Percentiles rank a stretch among this genome's conserved stretches.
These are phyloP conservation scores for Panicum hallii DNA, from an alignment of 202 grass and related monocot genomes.

Conservation along the genomic window DNA sequence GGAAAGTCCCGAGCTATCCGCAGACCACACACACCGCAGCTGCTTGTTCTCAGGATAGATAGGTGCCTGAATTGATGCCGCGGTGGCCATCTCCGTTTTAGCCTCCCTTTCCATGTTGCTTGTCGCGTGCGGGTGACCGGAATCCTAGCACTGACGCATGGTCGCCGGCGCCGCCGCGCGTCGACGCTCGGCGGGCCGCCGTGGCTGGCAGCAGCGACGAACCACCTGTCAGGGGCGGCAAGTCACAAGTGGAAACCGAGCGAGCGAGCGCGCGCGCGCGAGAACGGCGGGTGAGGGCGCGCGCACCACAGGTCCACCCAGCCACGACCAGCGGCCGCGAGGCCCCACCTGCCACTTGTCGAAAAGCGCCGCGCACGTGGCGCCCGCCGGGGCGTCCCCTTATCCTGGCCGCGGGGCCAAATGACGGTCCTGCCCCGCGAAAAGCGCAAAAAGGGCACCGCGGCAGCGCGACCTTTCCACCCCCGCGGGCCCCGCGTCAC, in stretches of 20 bases:
- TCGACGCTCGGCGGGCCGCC: background rate
- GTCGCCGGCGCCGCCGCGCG: conserved; percentile 9
- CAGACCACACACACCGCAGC: background rate
- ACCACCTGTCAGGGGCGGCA: background rate
- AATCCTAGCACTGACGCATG: background rate
- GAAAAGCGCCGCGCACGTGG: conserved; percentile 40
- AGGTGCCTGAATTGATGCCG: background rate
- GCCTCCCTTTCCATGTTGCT: background rate
- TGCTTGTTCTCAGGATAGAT: background rate
- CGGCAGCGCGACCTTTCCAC: background rate
- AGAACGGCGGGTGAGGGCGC: too few relatives aligned
- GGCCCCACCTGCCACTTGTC: conserved; percentile 41
- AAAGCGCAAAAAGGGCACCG: conserved; percentile 75
- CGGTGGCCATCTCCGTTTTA: background rate
- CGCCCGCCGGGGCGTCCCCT: conserved; percentile 18
- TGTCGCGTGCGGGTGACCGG: background rate
- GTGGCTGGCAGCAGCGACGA: background rate
- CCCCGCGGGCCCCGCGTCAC: conserved; percentile 44
- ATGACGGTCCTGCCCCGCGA: conserved; percentile 51
- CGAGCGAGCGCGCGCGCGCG: background rate
- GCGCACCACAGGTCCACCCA: too few relatives aligned
- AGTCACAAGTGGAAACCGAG: background rate
- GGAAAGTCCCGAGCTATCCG: background rate
- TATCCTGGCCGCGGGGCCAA: conserved; percentile 28
- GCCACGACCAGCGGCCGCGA: background rate